Base-by-base conservation (phyloP, 164 flowering plant genomes). In the Akebia trifoliata region DNA sequence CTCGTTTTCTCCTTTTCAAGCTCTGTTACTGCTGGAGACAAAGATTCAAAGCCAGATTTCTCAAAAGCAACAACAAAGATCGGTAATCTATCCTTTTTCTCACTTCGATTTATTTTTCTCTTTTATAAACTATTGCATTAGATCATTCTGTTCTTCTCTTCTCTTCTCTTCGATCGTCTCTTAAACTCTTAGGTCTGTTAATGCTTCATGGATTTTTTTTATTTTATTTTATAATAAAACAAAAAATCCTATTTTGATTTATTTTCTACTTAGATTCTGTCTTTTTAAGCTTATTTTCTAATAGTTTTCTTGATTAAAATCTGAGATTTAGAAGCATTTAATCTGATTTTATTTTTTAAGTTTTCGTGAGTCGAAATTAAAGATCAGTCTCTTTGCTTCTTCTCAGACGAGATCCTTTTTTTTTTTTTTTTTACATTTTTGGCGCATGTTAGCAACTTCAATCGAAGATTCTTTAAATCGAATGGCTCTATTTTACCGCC, bases 381-480 rank as follows among this genome's bases (percentile, higher is more conserved):
- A 9, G 6, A 24, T 6, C n/a, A 17, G 24, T 21, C 2, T 1
- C 3, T 20, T 17, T 15, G 8, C 17, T 17, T 44, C 48, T 44
- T 44, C 14, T 11, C 21, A 4, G 2, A 42, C 21, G 22, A 42
- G 46, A 12, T 30, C 1, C 10, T 4, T 14, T 34, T 5, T 14
- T 20, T 6, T 44, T n/a, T 54, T 6, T 21, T 25, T 34, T 34
- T 54, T 26, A 6, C 15, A 12, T 18, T 35, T 46, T n/a, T 9
- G 22, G 59, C 48, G 54, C 55, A 47, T 44, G 28, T 46, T 55
- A 35, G 55, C 21, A 37, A 18, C n/a, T n/a, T n/a, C n/a, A n/a
- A n/a, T n/a, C n/a, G n/a, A 26, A 35, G 12, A 7, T 32, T 21
- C 50, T 39, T 43, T 21, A 30, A 18, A n/a, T 49, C 53, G 14